Conservation (phyloP, 2,329 filamentous ascomycete species). For the Volutella citrinella region DNA sequence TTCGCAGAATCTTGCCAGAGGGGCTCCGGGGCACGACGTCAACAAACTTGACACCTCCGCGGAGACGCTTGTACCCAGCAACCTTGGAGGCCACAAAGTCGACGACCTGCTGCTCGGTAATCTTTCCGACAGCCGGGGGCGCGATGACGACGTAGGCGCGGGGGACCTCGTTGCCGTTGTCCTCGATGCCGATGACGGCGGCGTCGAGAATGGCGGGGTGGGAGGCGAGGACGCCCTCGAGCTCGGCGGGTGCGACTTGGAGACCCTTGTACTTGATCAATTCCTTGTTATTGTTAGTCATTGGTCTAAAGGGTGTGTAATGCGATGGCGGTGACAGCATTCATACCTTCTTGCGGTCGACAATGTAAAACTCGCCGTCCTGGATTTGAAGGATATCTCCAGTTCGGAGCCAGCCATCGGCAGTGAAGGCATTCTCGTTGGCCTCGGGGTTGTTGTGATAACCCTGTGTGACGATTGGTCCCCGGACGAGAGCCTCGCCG, state of each 20-base stretch:
- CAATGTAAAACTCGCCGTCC: constrained; percentile 69
- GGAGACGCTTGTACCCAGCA: constrained; percentile 62
- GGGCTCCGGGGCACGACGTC: constrained; percentile 67
- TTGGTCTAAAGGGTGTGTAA: background rate
- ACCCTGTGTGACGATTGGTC: constrained; percentile 69
- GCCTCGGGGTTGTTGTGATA: constrained; percentile 68
- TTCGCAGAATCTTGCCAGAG: constrained; percentile 44
- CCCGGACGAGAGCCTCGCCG: constrained; percentile 66
- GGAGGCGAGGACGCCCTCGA: constrained; percentile 46
- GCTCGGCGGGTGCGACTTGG: constrained; percentile 65
- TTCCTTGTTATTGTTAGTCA: constrained; percentile 41
- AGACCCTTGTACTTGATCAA: constrained; percentile 56
- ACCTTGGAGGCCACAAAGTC: constrained; percentile 25
- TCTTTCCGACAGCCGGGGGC: constrained; percentile 16
- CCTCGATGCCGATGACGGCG: constrained; percentile 58
- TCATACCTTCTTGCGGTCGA: constrained; percentile 73
- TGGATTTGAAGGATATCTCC: constrained; percentile 76
- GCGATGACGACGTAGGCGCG: constrained; percentile 37
- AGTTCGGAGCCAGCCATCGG: constrained; percentile 68
- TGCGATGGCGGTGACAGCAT: too few species aligned
- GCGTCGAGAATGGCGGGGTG: constrained; percentile 50
- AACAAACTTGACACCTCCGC: constrained; percentile 65
- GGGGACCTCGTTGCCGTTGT: constrained; percentile 44
- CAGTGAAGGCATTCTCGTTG: constrained; percentile 56
- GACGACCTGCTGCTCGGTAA: constrained; percentile 24